Evolutionary conservation across 768 basidiomycete species (phyloP).

Genomic region (Agrocybe pediades): DNA sequence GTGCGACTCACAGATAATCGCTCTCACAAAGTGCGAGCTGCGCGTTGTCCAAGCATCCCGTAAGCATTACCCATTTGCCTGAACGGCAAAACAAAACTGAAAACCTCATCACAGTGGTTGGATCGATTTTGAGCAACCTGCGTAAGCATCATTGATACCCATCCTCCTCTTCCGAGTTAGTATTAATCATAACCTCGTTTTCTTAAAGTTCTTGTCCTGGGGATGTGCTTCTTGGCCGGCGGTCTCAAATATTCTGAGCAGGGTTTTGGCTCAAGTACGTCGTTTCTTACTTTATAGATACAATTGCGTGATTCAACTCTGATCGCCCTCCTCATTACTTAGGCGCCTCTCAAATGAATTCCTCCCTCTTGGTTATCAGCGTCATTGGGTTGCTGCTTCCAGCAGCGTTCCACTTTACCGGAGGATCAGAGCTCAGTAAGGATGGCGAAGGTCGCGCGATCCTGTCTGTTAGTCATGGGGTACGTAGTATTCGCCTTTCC

Average conservation of each 20-base stretch:
- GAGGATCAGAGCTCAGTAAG: constrained; percentile 22
- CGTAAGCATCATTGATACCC: too few species aligned
- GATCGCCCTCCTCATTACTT: too few species aligned
- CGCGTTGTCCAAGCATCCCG: constrained; percentile 80
- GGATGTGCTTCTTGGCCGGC: constrained; percentile 91
- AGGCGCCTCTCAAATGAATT: constrained; percentile 71
- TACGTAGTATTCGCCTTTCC: constrained; percentile 34
- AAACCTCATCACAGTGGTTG: constrained; percentile 60
- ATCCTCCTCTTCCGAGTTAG: too few species aligned
- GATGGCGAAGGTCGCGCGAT: constrained; percentile 44
- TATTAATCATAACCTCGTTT: too few species aligned
- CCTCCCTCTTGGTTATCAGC: constrained; percentile 74
- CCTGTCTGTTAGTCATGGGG: constrained; percentile 73
- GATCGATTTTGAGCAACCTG: constrained; percentile 83
- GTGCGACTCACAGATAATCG: constrained; percentile 56
- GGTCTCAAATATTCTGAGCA: constrained; percentile 79
- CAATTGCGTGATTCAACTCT: constrained; percentile 1
- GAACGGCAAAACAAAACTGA: constrained; percentile 8
- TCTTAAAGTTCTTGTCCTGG: constrained; percentile 78
- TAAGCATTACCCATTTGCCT: constrained; percentile 37
- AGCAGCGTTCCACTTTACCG: constrained; percentile 74
- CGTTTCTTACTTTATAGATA: constrained; percentile 10
- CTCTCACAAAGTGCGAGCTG: constrained; percentile 57
- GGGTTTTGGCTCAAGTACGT: constrained; percentile 73
- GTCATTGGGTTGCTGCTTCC: constrained; percentile 80